These are phyloP conservation scores for Medicago lupulina DNA, from an alignment of 306 rosid genomes.

Conservation along the genomic window DNA sequence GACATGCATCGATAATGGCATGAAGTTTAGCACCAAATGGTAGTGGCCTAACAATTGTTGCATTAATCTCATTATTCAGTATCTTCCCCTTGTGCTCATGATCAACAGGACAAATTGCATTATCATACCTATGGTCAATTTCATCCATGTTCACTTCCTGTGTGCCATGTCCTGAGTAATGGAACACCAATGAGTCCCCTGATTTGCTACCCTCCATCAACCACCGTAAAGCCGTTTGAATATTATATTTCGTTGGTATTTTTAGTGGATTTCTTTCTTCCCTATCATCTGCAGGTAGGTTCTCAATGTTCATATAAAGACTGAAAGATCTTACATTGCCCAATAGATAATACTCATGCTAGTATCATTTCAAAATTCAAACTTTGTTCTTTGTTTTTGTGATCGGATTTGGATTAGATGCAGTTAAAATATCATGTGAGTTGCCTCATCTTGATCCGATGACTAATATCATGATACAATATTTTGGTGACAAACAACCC, in stretches of 20 bases:
- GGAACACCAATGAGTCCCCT: slow-evolving; percentile 69
- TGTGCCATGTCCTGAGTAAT: slow-evolving; percentile 71
- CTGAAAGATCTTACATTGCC: slow-evolving; percentile 1
- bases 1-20: slow-evolving; percentile 67
- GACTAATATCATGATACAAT: neutral
- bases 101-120: slow-evolving; percentile 68
- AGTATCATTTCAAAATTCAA: neutral
- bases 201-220: slow-evolving; percentile 57
- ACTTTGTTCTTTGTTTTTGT: neutral
- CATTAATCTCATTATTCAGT: slow-evolving; percentile 66
- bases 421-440: neutral
- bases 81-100: slow-evolving; percentile 56
- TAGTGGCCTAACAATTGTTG: slow-evolving; percentile 65
- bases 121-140: slow-evolving; percentile 56
- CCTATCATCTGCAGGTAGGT: slow-evolving; percentile 44
- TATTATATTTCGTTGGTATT: slow-evolving; percentile 64
- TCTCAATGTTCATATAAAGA: neutral
- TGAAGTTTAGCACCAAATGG: slow-evolving; percentile 67
- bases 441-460: neutral
- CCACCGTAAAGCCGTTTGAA: slow-evolving; percentile 62
- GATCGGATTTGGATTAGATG: neutral
- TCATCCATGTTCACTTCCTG: slow-evolving; percentile 50
- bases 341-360: neutral
- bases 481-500: neutral
- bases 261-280: slow-evolving; percentile 50